Evolutionary conservation across 768 basidiomycete genomes (phyloP).

Genomic region (Suillus luteus): DNA sequence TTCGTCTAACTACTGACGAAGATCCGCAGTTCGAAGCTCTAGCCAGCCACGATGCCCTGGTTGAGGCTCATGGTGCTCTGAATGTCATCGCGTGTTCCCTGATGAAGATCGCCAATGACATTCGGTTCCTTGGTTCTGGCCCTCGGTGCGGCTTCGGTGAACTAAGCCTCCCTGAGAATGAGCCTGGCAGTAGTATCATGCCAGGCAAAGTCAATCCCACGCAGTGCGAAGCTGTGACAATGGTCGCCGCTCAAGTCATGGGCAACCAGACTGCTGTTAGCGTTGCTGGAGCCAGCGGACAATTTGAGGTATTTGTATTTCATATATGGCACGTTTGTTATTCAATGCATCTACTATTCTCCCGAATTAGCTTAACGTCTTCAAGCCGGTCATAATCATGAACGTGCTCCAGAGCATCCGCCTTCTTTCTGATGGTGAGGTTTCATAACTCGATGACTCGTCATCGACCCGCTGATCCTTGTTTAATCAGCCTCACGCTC

Average conservation of each 20-base stretch:
- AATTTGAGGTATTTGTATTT: slow-evolving; percentile 80
- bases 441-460: slow-evolving; percentile 6
- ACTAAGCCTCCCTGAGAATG: slow-evolving; percentile 93
- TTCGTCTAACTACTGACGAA: neutral
- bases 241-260: slow-evolving; percentile 98
- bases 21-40: slow-evolving; percentile 86
- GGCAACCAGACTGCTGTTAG: slow-evolving; percentile 95
- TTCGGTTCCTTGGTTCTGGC: slow-evolving; percentile 95
- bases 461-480: slow-evolving; percentile 12
- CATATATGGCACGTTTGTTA: slow-evolving; percentile 10
- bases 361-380: slow-evolving; percentile 81
- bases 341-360: slow-evolving; percentile 14
- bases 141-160: slow-evolving; percentile 98
- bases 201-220: slow-evolving; percentile 99
- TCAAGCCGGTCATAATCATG: slow-evolving; percentile 99
- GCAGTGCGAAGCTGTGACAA: slow-evolving; percentile 97
- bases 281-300: slow-evolving; percentile 91
- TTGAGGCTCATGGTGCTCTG: slow-evolving; percentile 95
- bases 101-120: slow-evolving; percentile 99
- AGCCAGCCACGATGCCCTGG: slow-evolving; percentile 96
- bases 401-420: slow-evolving; percentile 97
- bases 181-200: slow-evolving; percentile 99
- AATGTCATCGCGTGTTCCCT: slow-evolving; percentile 95
- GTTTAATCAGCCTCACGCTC: slow-evolving; percentile 69
- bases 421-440: slow-evolving; percentile 84